These are phyloP conservation scores for Mycena leptocephala DNA, from an alignment of 768 basidiomycete species.

Conservation along the genomic window DNA sequence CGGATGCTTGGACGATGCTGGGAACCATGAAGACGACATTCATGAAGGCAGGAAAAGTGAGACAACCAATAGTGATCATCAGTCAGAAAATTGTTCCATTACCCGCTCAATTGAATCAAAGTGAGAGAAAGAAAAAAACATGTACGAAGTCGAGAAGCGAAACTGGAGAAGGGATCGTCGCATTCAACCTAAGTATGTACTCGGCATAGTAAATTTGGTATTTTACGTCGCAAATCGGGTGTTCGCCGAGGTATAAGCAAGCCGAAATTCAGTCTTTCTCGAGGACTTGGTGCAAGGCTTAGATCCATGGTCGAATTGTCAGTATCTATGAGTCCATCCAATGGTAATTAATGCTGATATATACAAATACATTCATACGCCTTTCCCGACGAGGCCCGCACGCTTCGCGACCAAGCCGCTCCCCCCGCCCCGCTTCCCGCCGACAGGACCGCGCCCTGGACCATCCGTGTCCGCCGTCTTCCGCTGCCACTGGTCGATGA, in stretches of 20 bases:
- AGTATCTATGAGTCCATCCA: constrained; percentile 20
- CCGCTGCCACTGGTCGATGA: constrained; percentile 92
- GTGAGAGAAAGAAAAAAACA: no score
- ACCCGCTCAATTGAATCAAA: no score
- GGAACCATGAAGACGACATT: constrained; percentile 35
- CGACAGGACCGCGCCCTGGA: constrained; percentile 5
- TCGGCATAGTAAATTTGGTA: no score
- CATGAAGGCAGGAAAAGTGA: constrained; percentile 14
- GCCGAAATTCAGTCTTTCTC: background rate
- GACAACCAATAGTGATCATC: background rate
- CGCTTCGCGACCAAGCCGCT: constrained; percentile 35
- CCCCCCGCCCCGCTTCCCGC: constrained; percentile 19
- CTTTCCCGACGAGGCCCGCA: constrained; percentile 36
- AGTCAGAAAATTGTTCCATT: no score
- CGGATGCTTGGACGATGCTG: constrained; percentile 5
- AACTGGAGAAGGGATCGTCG: no score
- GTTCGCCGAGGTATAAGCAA: no score
- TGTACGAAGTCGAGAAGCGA: no score
- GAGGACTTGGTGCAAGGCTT: background rate
- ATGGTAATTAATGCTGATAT: constrained; percentile 28
- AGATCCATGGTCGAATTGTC: background rate
- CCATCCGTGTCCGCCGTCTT: constrained; percentile 76
- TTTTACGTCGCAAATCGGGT: no score
- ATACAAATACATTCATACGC: constrained; percentile 32
- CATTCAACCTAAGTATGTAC: no score